These are phyloP conservation scores for Stephania yunnanensis DNA, from an alignment of 164 flowering plant species.

Conservation along the genomic window DNA sequence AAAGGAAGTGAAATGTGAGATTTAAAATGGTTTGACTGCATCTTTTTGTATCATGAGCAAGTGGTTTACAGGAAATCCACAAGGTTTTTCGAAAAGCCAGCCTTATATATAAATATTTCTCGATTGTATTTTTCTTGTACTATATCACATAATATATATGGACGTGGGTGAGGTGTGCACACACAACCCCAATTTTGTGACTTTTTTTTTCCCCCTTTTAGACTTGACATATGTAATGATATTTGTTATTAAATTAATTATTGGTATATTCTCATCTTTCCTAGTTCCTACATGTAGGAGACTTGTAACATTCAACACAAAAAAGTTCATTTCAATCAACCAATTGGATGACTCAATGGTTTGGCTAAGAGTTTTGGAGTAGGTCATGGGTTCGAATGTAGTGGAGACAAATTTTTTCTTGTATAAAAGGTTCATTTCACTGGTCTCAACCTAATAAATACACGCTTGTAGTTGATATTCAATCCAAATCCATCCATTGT, in stretches of 20 bases:
- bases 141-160: conserved; percentile 1
- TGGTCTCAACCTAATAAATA: too few relatives aligned
- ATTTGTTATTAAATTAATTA: not conserved
- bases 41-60: not conserved
- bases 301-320: not conserved
- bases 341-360: too few relatives aligned
- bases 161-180: conserved; percentile 8
- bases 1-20: conserved; percentile 3
- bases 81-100: not conserved
- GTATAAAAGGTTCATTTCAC: too few relatives aligned
- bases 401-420: too few relatives aligned
- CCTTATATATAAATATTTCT: conserved; percentile 2
- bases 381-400: too few relatives aligned
- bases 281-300: not conserved
- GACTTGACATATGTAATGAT: not conserved
- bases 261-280: too few relatives aligned
- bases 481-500: too few relatives aligned
- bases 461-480: too few relatives aligned
- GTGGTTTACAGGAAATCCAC: not conserved
- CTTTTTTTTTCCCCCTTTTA: not conserved
- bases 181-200: conserved; percentile 7
- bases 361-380: too few relatives aligned
- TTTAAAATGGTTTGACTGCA: not conserved
- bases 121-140: conserved; percentile 8
- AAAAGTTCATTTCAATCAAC: not conserved